phyloP scores from a whole-genome alignment of 2,329 filamentous ascomycete genomes.

The Aspergillus ochraceus region DNA sequence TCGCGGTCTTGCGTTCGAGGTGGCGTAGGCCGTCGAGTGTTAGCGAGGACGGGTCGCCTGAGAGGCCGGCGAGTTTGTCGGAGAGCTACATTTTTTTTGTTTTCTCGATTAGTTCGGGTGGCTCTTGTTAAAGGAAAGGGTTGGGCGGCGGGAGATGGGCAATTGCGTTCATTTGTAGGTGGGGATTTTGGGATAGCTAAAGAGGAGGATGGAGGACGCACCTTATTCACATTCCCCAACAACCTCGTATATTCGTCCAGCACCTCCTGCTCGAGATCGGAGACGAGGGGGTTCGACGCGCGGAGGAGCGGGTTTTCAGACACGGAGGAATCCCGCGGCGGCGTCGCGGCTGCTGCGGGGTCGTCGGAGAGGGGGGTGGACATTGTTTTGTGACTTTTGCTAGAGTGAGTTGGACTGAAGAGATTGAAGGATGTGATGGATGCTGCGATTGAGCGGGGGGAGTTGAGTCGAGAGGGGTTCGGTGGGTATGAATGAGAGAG shows the following conservation, averaged over 20 bases:
- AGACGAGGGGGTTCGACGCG: conserved; percentile 49
- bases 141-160: too few relatives aligned
- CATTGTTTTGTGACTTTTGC: background rate
- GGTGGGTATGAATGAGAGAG: background rate
- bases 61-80: conserved; percentile 52
- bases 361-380: background rate
- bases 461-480: background rate
- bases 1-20: conserved; percentile 88
- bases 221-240: conserved; percentile 87
- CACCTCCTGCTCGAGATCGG: conserved; percentile 87
- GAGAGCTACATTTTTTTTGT: conserved; percentile 23
- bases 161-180: background rate
- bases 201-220: conserved; percentile 35
- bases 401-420: background rate
- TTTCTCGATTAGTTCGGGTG: too few relatives aligned
- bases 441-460: background rate
- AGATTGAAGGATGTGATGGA: background rate
- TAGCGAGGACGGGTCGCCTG: conserved; percentile 70
- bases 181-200: background rate
- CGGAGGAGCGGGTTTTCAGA: conserved; percentile 39
- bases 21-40: conserved; percentile 77
- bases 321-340: conserved; percentile 7
- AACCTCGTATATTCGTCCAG: conserved; percentile 89
- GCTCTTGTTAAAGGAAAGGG: too few relatives aligned
- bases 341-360: conserved; percentile 2